These are phyloP conservation scores for Raphanus hybrid DNA, from an alignment of 441 rosid species.

Conservation along the genomic window DNA sequence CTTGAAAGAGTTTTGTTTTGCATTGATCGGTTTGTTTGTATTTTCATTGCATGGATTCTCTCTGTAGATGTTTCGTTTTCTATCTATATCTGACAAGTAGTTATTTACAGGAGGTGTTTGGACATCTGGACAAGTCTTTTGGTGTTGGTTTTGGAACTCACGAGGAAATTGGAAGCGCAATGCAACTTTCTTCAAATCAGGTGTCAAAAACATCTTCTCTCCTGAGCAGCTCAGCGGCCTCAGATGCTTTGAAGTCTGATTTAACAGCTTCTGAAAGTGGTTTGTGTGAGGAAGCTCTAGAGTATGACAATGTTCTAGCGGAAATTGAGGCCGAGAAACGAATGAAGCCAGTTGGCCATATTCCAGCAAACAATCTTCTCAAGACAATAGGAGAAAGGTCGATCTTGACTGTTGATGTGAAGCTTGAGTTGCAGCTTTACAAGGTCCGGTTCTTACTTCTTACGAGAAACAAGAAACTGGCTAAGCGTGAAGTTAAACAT, in stretches of 20 bases:
- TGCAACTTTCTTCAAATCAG: conserved; percentile 63
- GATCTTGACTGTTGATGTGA: conserved; percentile 67
- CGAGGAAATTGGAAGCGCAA: conserved; percentile 63
- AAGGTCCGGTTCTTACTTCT: conserved; percentile 87
- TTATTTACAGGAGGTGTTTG: conserved; percentile 72
- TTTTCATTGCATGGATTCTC: not conserved
- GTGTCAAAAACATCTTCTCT: conserved; percentile 65
- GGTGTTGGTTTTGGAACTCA: conserved; percentile 67
- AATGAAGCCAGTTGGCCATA: conserved; percentile 55
- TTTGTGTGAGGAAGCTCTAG: conserved; percentile 82
- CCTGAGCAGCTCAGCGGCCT: conserved; percentile 57
- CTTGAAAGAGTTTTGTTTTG: conserved; percentile 8
- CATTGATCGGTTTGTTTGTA: not conserved
- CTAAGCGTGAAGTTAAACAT: conserved; percentile 97
- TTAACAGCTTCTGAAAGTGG: conserved; percentile 65
- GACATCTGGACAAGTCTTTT: conserved; percentile 76
- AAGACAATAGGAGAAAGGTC: conserved; percentile 64
- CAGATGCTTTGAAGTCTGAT: conserved; percentile 70
- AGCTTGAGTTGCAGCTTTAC: conserved; percentile 93
- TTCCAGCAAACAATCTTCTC: conserved; percentile 61
- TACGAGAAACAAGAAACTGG: conserved; percentile 87
- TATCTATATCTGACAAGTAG: conserved; percentile 26
- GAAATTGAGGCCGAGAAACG: conserved; percentile 76
- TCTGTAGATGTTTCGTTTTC: conserved; percentile 5
- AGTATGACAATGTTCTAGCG: conserved; percentile 75